phyloP scores from a whole-genome alignment of 345 rosid species.

The Pistacia integerrima region DNA sequence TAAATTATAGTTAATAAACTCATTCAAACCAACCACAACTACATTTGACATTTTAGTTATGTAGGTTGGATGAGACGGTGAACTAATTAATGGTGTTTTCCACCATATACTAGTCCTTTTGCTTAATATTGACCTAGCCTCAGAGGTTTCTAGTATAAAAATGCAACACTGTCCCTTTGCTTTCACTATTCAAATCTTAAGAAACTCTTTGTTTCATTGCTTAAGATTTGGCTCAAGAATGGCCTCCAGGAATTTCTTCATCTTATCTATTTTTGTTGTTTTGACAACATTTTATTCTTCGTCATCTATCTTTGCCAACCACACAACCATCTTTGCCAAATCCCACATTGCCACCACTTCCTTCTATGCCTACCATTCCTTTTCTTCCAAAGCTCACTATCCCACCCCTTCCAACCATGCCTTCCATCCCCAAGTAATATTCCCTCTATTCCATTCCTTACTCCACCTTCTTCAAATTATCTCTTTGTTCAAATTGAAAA shows the following conservation, averaged over 20 bases:
- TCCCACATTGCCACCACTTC: conserved; percentile 20
- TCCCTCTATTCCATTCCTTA: background rate
- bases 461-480: background rate
- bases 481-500: too few relatives aligned
- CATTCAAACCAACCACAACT: too few relatives aligned
- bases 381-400: conserved; percentile 13
- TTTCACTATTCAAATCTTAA: background rate
- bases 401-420: background rate
- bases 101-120: too few relatives aligned
- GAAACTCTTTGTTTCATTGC: too few relatives aligned
- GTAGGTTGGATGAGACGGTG: too few relatives aligned
- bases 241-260: conserved; percentile 11
- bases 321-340: conserved; percentile 18
- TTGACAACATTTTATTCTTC: conserved; percentile 15
- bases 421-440: background rate
- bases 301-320: background rate
- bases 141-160: background rate
- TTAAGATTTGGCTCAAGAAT: background rate
- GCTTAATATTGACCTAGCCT: too few relatives aligned
- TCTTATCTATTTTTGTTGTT: conserved; percentile 2
- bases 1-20: too few relatives aligned
- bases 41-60: too few relatives aligned
- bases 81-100: too few relatives aligned
- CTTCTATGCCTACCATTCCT: conserved; percentile 11
- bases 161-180: background rate